Base-by-base conservation (phyloP, 2,329 filamentous ascomycete genomes). In the Trichoderma koningii region DNA sequence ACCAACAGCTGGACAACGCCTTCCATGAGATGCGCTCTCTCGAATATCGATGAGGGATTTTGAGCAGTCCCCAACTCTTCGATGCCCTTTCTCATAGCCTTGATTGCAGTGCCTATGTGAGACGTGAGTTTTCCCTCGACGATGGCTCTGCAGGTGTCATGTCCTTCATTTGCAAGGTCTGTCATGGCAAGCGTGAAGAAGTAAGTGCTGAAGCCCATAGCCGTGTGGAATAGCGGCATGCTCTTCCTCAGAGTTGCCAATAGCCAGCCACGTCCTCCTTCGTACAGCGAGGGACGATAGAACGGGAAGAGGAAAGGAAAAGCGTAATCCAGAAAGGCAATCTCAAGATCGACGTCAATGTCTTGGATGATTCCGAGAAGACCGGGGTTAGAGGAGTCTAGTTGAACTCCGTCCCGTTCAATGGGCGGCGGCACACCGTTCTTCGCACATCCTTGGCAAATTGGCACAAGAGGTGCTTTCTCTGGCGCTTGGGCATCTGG, bases 231-330 rank as follows among this genome's bases (percentile, higher is more conserved):
- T 12, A 85, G 72, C 3, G 82, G 76, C 52, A 79, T 80, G 69
- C 81, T 84, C 38, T 76, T 78, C 44, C 80, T 76, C 12, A 85
- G 75, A 62, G 84, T 73, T 17, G 80, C 76, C 6, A 86, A 73
- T 26, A 86, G 74, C 84, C 83, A 87, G 7, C 79, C 77, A 47
- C 80, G 77, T 3, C 83, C 83, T 9, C 81, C 79, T 67, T 82
- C 75, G 7, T 81, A 71, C 1, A 83, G 67, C 1, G 76, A 75
- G 0, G 84, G 83, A 2, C 77, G 77, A 71, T 86, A 86, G 68
- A 85, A 83, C 0, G 85, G 84, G 68, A 82, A 85, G 0, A 85
- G 73, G 57, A 85, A 82, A 0, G 84, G 83, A 56, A 86, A 79
- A 2, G 79, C 70, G 15, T 70, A 70, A 30, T 76, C 73, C 2